These are phyloP conservation scores for Candida tropicalis DNA, from an alignment of 1,139 yeast genomes.

Conservation along the genomic window DNA sequence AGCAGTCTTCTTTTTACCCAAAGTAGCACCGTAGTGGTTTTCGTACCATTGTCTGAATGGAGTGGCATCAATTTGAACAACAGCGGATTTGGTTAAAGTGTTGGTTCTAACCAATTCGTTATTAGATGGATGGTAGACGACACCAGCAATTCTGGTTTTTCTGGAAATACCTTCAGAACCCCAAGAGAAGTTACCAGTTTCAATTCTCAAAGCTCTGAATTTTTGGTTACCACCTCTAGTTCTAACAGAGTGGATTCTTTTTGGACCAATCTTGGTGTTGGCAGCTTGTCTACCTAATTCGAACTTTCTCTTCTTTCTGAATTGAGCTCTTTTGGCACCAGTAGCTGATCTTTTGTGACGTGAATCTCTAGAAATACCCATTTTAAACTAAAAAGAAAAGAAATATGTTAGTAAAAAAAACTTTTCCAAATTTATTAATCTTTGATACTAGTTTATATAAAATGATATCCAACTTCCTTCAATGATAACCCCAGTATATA, in stretches of 20 bases:
- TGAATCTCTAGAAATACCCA: slow-evolving; percentile 99
- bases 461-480: slow-evolving; percentile 1
- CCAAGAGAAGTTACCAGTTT: slow-evolving; percentile 99
- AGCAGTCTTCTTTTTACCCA: slow-evolving; percentile 77
- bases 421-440: neutral
- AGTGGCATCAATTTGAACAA: slow-evolving; percentile 99
- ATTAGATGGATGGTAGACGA: slow-evolving; percentile 99
- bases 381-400: slow-evolving; percentile 30
- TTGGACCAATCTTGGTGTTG: slow-evolving; percentile 98
- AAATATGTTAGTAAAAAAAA: slow-evolving; percentile 29
- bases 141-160: slow-evolving; percentile 98
- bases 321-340: slow-evolving; percentile 99
- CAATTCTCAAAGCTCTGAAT: slow-evolving; percentile 99
- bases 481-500: too few relatives aligned
- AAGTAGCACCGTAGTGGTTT: slow-evolving; percentile 92
- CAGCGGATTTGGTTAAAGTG: slow-evolving; percentile 98
- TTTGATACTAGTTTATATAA: neutral
- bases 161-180: slow-evolving; percentile 98
- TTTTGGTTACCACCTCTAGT: slow-evolving; percentile 99
- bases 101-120: slow-evolving; percentile 99
- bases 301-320: slow-evolving; percentile 99
- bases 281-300: slow-evolving; percentile 99
- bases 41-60: slow-evolving; percentile 99
- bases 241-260: slow-evolving; percentile 99
- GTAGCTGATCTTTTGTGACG: slow-evolving; percentile 99